Evolutionary conservation across 169 alveolate genomes (phyloP), one percentile per base, ranked within the genome.

Genomic region (Fabrea salina): DNA sequence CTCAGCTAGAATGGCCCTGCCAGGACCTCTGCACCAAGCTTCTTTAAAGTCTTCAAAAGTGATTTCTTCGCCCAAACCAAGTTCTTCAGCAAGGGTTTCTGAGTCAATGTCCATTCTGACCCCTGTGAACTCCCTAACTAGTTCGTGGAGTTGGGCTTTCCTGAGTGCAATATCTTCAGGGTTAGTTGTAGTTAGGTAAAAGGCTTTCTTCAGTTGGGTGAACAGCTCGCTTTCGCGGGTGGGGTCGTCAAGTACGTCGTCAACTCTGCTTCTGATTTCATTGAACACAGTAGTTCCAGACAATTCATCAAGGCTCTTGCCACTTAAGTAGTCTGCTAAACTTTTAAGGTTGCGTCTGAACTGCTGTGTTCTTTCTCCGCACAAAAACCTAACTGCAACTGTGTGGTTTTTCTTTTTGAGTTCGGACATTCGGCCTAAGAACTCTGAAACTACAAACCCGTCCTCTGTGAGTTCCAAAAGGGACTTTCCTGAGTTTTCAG

Each of bases 341-440:
- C 27, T 11, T 2, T 22, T 56, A 16, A 56, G 2, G n/a, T 56
- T 56, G 2, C 27, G 19, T 56, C 68, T 56, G 27, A 56, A 56
- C 40, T 56, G 40, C n/a, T n/a, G 40, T 56, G 68, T 22, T 56
- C 68, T 56, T 22, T 22, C 27, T 27, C 19, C 27, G 11, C 37
- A 25, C 37, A 56, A n/a, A 56, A 27, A 56, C 27, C 68, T 56
- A 22, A 56, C 37, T 56, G 68, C 68, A 56, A 56, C 27, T n/a
- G 19, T n/a, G 27, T 22, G 37, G 16, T 56, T 0, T 56, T 27
- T 56, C 37, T 27, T 22, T 56, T 27, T 56, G 16, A 56, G 25
- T 56, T 56, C 68, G 25, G 68, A 16, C 27, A 56, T 22, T 56
- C 68, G n/a, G 2, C 68, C 68, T 27, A 56, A 56, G 25, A 56